A percentile compares a stretch with the other conserved stretches of the same genome.
These are phyloP conservation scores for Aspergillus arachidicola DNA, from an alignment of 2,329 filamentous ascomycete species.

Conservation along the genomic window DNA sequence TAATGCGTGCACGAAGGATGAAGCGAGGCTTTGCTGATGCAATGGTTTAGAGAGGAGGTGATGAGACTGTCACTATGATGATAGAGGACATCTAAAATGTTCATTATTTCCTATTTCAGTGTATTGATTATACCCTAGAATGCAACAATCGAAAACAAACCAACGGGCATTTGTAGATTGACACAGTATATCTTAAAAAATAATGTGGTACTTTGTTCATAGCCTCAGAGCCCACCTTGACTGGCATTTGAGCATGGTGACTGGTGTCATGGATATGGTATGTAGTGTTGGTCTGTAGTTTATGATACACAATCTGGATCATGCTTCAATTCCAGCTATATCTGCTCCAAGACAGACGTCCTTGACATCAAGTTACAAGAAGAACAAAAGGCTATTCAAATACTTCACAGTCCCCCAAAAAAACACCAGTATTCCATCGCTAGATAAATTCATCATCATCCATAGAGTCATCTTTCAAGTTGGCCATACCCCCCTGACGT, in stretches of 20 bases:
- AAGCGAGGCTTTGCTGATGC: not conserved
- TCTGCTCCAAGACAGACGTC: not conserved
- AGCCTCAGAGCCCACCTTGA: not conserved
- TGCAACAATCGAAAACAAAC: too few species aligned
- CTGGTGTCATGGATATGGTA: not conserved
- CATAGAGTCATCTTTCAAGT: constrained; percentile 28
- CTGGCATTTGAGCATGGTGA: not conserved
- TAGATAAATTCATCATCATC: constrained; percentile 38
- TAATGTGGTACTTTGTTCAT: not conserved
- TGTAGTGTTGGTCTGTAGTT: not conserved
- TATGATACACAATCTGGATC: not conserved
- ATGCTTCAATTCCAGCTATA: not conserved
- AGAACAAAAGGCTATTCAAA: not conserved
- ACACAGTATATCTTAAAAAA: not conserved
- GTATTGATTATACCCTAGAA: not conserved
- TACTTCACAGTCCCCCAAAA: not conserved
- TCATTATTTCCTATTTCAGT: not conserved
- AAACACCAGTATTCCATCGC: constrained; percentile 3
- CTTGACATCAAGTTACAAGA: not conserved
- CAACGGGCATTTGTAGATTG: not conserved
- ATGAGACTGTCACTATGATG: not conserved
- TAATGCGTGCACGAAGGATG: not conserved
- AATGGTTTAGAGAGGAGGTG: not conserved
- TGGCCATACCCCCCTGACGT: constrained; percentile 15
- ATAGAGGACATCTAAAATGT: too few species aligned